phyloP scores from a whole-genome alignment of 345 rosid species.

The Pseudoturritis turrita region DNA sequence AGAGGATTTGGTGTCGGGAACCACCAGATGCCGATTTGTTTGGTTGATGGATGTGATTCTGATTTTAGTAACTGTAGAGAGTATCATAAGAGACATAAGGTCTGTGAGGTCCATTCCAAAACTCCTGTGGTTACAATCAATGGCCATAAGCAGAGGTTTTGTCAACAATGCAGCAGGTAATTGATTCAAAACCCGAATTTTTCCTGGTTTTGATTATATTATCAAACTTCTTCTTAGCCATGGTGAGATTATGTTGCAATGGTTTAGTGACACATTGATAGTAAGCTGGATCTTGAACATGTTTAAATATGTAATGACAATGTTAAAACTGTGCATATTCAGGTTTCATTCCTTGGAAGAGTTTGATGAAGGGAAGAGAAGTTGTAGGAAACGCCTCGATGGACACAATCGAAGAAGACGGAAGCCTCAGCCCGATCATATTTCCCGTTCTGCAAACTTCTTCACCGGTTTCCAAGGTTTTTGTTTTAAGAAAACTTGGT shows the following conservation, averaged over 20 bases:
- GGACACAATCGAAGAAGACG: conserved; percentile 39
- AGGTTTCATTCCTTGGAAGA: conserved; percentile 39
- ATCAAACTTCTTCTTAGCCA: too few relatives aligned
- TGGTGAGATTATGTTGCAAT: too few relatives aligned
- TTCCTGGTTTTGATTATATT: background rate
- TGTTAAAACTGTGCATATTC: background rate
- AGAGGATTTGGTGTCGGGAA: conserved; percentile 39
- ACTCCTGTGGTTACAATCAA: conserved; percentile 61
- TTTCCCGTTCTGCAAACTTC: conserved; percentile 9
- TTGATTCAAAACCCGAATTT: background rate
- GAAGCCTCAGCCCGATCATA: conserved; percentile 29
- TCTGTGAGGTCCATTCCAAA: conserved; percentile 87
- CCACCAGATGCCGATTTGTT: conserved; percentile 50
- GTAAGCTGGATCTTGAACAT: background rate
- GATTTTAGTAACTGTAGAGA: conserved; percentile 71
- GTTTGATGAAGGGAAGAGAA: conserved; percentile 44
- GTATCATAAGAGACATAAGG: conserved; percentile 87
- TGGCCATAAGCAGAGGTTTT: conserved; percentile 71
- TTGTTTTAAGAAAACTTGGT: background rate
- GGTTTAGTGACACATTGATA: too few relatives aligned
- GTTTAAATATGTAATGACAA: too few relatives aligned
- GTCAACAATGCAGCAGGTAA: conserved; percentile 97
- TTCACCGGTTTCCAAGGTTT: conserved; percentile 43
- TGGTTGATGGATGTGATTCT: conserved; percentile 66
- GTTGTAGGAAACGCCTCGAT: conserved; percentile 42